Evolutionary conservation across 2,329 filamentous ascomycete genomes (phyloP), one percentile per base, ranked within the genome.

Genomic region (Monosporascus sp.): DNA sequence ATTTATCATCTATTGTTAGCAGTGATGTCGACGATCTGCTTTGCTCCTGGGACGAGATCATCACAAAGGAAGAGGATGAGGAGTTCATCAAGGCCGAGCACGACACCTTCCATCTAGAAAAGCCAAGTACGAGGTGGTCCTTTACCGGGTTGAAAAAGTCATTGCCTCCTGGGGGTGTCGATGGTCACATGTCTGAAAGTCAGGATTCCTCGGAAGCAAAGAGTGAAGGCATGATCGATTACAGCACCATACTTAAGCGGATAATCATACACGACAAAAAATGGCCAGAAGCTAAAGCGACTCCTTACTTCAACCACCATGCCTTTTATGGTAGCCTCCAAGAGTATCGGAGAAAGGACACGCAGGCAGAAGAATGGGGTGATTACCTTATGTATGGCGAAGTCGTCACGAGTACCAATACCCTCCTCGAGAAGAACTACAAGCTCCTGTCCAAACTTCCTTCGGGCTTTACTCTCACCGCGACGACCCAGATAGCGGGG

Each of bases 391-490:
- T 97, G 58, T 97, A 97, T 65, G 92, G 88, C 51, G 91, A 97
- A 68, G 91, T 96, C 7, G 79, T 97, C 17, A 97, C 93, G 3
- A 96, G 91, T 68, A 99, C 94, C 28, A 96, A 93, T 71, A 96
- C 92, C 0, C 77, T 97, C 5, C 79, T 97, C 7, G 94, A 97
- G 65, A 96, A 94, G 63, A 99, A 99, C 66, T 82, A 85, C 0
- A 84, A 84, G 31, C 75, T 97, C 24, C 82, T 97, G 37, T 81
- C 86, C 5, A 83, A 80, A 45, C 78, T 97, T 0, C 90, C 92
- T 0, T 85, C 82, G 0, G 94, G 94, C n/a, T 91, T 96, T 67
- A 96, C 92, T 0, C 78, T 90, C 11, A 87, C 88, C 1, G 93
- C 94, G 1, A 94, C 91, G 0, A 91, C 88, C 0, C 93, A 97